A percentile compares a stretch with the other conserved stretches of the same genome.
These are phyloP conservation scores for Fusarium sp. DNA, from an alignment of 2,329 filamentous ascomycete genomes.

Conservation along the genomic window DNA sequence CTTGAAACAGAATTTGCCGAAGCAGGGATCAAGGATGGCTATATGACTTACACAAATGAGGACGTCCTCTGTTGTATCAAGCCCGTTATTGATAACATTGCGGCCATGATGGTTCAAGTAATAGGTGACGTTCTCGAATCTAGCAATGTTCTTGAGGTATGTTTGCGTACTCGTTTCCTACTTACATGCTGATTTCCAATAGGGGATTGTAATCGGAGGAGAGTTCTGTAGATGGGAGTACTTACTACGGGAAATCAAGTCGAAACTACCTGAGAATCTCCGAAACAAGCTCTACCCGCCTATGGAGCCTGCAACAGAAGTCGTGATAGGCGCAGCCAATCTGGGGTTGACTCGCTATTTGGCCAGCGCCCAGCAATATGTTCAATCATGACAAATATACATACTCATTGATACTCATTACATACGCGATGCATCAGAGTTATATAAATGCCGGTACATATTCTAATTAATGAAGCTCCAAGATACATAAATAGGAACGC, in stretches of 20 bases:
- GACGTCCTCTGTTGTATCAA: not conserved
- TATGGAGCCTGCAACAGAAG: not conserved
- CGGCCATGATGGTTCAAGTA: not conserved
- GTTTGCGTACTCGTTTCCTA: accelerated
- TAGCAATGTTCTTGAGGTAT: not conserved
- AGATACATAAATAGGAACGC: too few species aligned
- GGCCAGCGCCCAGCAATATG: accelerated
- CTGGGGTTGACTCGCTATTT: not conserved
- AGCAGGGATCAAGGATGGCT: not conserved
- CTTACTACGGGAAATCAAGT: not conserved
- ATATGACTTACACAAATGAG: not conserved
- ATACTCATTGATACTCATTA: accelerated
- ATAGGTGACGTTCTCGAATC: accelerated
- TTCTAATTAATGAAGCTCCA: too few species aligned
- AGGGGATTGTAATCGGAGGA: not conserved
- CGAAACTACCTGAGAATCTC: not conserved
- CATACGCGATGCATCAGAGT: not conserved
- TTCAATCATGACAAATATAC: not conserved
- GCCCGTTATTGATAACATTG: not conserved
- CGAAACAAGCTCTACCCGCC: not conserved
- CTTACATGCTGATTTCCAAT: accelerated
- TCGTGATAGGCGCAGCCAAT: not conserved
- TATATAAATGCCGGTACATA: not conserved
- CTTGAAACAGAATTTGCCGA: accelerated
- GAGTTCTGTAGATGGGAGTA: not conserved